Conservation (phyloP, 2,329 filamentous ascomycete genomes). For the Emmonsia crescens region DNA sequence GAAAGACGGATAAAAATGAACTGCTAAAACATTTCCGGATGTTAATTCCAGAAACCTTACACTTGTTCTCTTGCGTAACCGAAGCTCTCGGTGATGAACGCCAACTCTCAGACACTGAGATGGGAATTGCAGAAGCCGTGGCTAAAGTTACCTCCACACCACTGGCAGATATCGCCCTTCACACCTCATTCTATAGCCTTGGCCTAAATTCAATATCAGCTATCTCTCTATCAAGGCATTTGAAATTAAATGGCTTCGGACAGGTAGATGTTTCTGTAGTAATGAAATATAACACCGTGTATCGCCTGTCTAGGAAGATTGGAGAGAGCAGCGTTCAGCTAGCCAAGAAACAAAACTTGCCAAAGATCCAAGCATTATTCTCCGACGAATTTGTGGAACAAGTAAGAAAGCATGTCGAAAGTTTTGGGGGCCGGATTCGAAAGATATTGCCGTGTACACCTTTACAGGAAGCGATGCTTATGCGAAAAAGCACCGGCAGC, state of each 20-base stretch:
- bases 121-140: constrained; percentile 45
- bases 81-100: constrained; percentile 20
- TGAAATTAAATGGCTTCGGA: constrained; percentile 39
- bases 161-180: constrained; percentile 42
- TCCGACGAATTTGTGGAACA: constrained; percentile 20
- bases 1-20: constrained; percentile 56
- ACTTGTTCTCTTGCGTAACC: constrained; percentile 23
- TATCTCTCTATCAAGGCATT: constrained; percentile 53
- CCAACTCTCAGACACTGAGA: constrained; percentile 48
- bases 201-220: constrained; percentile 78
- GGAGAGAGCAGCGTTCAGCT: neutral
- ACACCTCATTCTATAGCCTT: constrained; percentile 64
- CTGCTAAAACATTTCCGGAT: constrained; percentile 41
- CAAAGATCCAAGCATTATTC: constrained; percentile 11
- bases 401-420: constrained; percentile 25
- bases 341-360: neutral
- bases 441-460: constrained; percentile 70
- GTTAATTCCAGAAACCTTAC: constrained; percentile 39
- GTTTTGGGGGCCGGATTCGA: constrained; percentile 32
- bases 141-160: constrained; percentile 40
- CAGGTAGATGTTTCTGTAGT: constrained; percentile 57
- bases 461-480: constrained; percentile 79
- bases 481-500: constrained; percentile 37
- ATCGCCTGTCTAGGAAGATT: constrained; percentile 37
- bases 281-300: constrained; percentile 57